Percentiles rank a stretch among this genome's conserved stretches.
These are phyloP conservation scores for Arthroderma sp. DNA, from an alignment of 2,329 filamentous ascomycete species.

Conservation along the genomic window DNA sequence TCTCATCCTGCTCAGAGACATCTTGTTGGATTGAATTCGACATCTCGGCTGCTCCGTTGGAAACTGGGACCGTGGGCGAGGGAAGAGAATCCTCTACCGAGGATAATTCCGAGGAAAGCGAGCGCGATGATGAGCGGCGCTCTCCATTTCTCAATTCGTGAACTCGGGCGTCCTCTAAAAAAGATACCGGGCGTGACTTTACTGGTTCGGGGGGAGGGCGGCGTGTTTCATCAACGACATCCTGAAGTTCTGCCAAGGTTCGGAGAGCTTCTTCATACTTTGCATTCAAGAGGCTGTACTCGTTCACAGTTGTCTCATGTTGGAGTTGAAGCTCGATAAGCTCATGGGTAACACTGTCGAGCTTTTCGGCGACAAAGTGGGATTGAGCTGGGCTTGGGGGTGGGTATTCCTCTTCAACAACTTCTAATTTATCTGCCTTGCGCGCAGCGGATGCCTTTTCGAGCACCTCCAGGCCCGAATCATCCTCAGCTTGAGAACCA, in stretches of 20 bases:
- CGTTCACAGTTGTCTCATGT: slow-evolving; percentile 69
- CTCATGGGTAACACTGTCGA: slow-evolving; percentile 83
- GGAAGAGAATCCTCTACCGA: slow-evolving; percentile 66
- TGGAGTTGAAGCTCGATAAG: slow-evolving; percentile 80
- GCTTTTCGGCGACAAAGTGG: slow-evolving; percentile 79
- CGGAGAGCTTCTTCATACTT: slow-evolving; percentile 88
- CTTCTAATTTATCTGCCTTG: slow-evolving; percentile 13
- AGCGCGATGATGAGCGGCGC: slow-evolving; percentile 69
- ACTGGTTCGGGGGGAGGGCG: slow-evolving; percentile 29
- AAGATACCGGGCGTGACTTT: slow-evolving; percentile 29
- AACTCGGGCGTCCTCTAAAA: slow-evolving; percentile 51
- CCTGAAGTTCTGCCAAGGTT: slow-evolving; percentile 62
- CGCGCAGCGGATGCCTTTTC: slow-evolving; percentile 20
- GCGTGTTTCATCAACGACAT: slow-evolving; percentile 65
- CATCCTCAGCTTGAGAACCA: slow-evolving; percentile 11
- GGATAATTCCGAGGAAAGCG: slow-evolving; percentile 86
- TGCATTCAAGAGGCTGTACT: slow-evolving; percentile 66
- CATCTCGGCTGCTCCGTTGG: slow-evolving; percentile 27
- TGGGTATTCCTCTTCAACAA: slow-evolving; percentile 30
- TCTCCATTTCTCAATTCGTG: slow-evolving; percentile 56
- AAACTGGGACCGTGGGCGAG: slow-evolving; percentile 50
- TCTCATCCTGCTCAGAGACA: slow-evolving; percentile 25
- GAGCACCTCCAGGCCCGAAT: slow-evolving; percentile 23
- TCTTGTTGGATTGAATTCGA: slow-evolving; percentile 16
- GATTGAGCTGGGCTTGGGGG: slow-evolving; percentile 64